These are phyloP conservation scores for Azolla pinnata DNA, from an alignment of 75 land plant genomes.

Conservation along the genomic window DNA sequence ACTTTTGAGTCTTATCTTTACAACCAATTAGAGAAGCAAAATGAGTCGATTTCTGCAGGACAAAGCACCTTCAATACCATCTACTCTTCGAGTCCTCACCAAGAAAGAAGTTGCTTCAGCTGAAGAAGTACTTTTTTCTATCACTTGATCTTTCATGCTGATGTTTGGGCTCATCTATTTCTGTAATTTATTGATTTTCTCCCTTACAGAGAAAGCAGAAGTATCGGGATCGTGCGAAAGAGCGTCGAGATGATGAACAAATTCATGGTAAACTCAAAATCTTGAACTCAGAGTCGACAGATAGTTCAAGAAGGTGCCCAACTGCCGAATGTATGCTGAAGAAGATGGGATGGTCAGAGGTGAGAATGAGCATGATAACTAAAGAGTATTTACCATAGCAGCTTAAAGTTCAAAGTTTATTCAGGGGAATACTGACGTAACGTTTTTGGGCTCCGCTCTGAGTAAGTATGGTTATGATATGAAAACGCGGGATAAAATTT, in stretches of 20 bases:
- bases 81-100: not conserved
- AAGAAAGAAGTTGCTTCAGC: not conserved
- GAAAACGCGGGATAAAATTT: no score
- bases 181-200: no score
- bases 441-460: no score
- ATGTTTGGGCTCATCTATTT: not conserved
- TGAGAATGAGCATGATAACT: conserved; percentile 9
- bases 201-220: conserved; percentile 14
- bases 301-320: conserved; percentile 8
- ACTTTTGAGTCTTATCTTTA: no score
- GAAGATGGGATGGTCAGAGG: conserved; percentile 33
- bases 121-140: not conserved
- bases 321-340: conserved; percentile 19
- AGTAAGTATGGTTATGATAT: no score
- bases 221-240: conserved; percentile 30
- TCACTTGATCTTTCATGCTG: no score
- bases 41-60: no score
- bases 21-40: no score
- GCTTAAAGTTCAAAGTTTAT: no score
- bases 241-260: conserved; percentile 14
- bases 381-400: no score
- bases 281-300: no score
- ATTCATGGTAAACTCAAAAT: not conserved
- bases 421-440: no score
- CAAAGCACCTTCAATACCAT: not conserved